Evolutionary conservation across 306 rosid genomes (phyloP), one percentile per base, ranked within the genome.

Genomic region (Astragalus membranaceus): DNA sequence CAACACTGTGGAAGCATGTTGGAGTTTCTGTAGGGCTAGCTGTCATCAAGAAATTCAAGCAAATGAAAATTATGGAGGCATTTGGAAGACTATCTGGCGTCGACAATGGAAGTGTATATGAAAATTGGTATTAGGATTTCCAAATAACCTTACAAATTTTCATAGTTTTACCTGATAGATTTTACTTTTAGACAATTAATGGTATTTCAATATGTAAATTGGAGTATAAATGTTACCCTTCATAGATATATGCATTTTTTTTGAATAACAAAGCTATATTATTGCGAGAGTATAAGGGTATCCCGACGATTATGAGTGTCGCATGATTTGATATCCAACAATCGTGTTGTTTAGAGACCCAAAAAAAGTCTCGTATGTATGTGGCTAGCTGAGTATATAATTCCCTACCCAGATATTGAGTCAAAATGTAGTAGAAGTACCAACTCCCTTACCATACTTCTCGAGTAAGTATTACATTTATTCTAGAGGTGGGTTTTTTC

Each of bases 181-280:
- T 60, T 74, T 46, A 37, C 8, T 69, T 7, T 42, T 13, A 68
- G 76, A 74, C 71, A 68, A 42, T 41, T 41, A 41, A 75, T 42
- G 67, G 43, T 20, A 0, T 20, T 58, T 66, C 72, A 13, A 13
- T 50, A 51, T 63, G 44, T 41, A 64, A 11, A 64, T 75, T 30
- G 15, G 14, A 48, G 48, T 35, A 48, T 14, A 44, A 6, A 41
- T 36, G 59, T 16, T 15, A 2, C 10, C 13, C 29, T 32, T 23
- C 8, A 32, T 32, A 32, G 36, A 47, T 48, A 35, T 30, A 30
- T 56, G 30, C 10, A 56, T 35, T 35, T 35, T 26, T 26, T 26
- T 26, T 26, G 30, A 3, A 26, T 26, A 3, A 26, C 30, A 2
- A 26, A 2, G 30, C 3, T 26, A 1, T 26, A 26, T 26, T 26